phyloP scores from a whole-genome alignment of 2,329 filamentous ascomycete species.

The Helotiales sp. region DNA sequence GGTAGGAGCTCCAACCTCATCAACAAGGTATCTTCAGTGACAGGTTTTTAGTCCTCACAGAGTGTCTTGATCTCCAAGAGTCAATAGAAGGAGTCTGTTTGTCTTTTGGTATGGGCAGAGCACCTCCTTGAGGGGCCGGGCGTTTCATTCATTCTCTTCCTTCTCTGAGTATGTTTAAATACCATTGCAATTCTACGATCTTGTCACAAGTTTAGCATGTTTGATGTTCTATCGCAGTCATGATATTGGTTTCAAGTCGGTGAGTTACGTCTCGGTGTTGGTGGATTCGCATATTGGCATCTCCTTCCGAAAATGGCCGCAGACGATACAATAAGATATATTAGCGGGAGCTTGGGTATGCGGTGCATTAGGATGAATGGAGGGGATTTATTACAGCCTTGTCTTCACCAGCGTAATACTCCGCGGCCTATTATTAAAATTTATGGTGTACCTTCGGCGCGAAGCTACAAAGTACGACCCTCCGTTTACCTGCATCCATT shows the following conservation, averaged over 20 bases:
- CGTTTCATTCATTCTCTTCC: not conserved
- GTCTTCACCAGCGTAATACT: no score
- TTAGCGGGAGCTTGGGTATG: no score
- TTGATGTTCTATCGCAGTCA: conserved; percentile 13
- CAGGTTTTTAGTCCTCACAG: conserved; percentile 51
- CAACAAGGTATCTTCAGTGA: not conserved
- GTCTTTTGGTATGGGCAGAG: conserved; percentile 30
- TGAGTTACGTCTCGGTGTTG: conserved; percentile 20
- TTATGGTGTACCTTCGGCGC: no score
- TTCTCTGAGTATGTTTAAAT: conserved; percentile 21
- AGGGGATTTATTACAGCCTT: no score
- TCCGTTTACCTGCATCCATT: no score
- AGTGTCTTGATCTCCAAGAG: conserved; percentile 59
- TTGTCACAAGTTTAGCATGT: conserved; percentile 19
- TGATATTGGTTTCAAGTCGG: conserved; percentile 1
- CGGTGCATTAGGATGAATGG: no score
- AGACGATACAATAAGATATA: no score
- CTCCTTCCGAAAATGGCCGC: no score
- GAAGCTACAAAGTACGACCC: no score
- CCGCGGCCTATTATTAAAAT: no score
- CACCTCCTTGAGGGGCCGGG: conserved; percentile 34
- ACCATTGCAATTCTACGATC: conserved; percentile 16
- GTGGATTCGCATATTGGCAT: conserved; percentile 17
- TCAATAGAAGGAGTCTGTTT: conserved; percentile 38
- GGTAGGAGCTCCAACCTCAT: conserved; percentile 59